Evolutionary conservation across 2,329 filamentous ascomycete species (phyloP).

Genomic region (Ophiostoma sp.): DNA sequence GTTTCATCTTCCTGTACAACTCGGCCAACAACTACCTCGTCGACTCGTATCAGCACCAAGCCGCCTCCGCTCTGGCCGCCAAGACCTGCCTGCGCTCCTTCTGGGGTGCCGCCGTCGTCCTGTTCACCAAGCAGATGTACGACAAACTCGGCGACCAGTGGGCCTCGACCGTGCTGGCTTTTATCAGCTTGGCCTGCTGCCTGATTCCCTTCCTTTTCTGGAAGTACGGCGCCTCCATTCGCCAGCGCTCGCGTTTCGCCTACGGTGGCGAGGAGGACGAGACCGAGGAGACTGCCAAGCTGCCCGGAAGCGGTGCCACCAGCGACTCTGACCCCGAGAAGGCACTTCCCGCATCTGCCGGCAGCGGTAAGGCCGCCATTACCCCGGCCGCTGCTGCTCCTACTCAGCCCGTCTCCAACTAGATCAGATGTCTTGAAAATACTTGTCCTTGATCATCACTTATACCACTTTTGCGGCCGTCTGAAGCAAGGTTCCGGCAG

Average conservation of each 20-base stretch:
- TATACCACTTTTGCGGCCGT: not conserved
- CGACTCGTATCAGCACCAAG: slow-evolving; percentile 62
- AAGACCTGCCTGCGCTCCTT: slow-evolving; percentile 76
- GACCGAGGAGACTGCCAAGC: slow-evolving; percentile 31
- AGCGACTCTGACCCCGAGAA: slow-evolving; percentile 22
- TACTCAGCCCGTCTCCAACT: not conserved
- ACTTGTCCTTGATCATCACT: not conserved
- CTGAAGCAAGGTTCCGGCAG: not conserved
- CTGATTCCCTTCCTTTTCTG: slow-evolving; percentile 78
- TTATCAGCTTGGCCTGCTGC: slow-evolving; percentile 71
- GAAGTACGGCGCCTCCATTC: slow-evolving; percentile 60
- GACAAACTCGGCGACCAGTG: slow-evolving; percentile 65
- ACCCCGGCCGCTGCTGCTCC: not conserved
- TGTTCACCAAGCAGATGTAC: slow-evolving; percentile 83
- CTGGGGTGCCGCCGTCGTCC: slow-evolving; percentile 71
- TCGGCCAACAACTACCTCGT: slow-evolving; percentile 69
- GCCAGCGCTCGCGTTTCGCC: slow-evolving; percentile 65
- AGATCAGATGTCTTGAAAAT: not conserved
- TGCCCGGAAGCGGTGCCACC: slow-evolving; percentile 1
- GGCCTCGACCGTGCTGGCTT: slow-evolving; percentile 67
- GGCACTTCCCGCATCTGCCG: not conserved
- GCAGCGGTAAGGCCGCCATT: not conserved
- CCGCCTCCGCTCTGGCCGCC: slow-evolving; percentile 72
- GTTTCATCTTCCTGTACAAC: slow-evolving; percentile 81
- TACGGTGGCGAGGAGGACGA: slow-evolving; percentile 56